These are phyloP conservation scores for Cardamine occulta DNA, from an alignment of 345 rosid genomes.

Conservation along the genomic window DNA sequence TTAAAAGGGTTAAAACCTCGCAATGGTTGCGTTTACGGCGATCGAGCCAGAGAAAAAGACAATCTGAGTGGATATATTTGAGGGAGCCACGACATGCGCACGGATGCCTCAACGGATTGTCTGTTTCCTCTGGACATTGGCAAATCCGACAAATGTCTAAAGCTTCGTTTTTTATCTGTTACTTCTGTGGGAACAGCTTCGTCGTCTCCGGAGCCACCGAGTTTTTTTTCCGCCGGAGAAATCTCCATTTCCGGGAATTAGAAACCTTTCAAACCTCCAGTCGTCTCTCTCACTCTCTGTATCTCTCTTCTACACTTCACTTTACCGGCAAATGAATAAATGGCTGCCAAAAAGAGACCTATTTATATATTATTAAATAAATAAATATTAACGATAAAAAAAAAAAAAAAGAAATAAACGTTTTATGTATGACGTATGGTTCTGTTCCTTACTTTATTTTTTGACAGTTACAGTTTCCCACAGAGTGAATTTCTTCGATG, in stretches of 20 bases:
- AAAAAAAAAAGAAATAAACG: background rate
- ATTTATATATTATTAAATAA: background rate
- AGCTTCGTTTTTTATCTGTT: background rate
- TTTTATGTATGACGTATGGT: background rate
- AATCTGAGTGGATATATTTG: conserved; percentile 31
- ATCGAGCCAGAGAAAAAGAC: conserved; percentile 34
- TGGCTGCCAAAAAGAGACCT: background rate
- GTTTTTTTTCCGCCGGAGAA: conserved; percentile 4
- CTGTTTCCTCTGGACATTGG: conserved; percentile 24
- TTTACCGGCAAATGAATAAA: background rate
- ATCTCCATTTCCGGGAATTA: conserved; percentile 12
- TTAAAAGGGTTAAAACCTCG: conserved; percentile 23
- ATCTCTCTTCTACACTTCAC: conserved; percentile 4
- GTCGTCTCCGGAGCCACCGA: background rate
- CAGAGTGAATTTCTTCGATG: background rate
- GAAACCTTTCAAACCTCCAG: background rate
- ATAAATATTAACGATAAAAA: background rate
- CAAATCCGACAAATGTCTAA: conserved; percentile 24
- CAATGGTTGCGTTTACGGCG: conserved; percentile 20
- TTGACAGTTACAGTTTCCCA: background rate
- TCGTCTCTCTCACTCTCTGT: background rate
- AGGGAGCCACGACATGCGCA: conserved; percentile 39
- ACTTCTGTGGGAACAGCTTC: conserved; percentile 2
- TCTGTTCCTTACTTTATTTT: background rate
- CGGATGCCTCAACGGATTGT: conserved; percentile 32